These are phyloP conservation scores for Gigaspora rosea DNA, from an alignment of 192 early-diverging fungal species.

Conservation along the genomic window DNA sequence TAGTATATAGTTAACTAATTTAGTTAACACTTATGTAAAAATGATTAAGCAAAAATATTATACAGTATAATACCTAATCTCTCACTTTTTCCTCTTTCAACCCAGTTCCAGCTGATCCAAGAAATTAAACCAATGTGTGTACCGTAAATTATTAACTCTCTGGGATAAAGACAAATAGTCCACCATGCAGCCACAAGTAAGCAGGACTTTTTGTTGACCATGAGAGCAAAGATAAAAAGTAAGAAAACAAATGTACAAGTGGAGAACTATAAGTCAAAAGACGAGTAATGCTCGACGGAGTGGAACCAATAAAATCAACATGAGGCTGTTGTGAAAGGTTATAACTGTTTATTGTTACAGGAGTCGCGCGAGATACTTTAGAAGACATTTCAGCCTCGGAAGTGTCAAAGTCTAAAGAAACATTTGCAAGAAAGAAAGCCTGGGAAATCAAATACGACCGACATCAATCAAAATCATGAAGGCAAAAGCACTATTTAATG, in stretches of 20 bases:
- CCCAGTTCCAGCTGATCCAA: slow-evolving; percentile 41
- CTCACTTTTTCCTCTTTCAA: slow-evolving; percentile 38
- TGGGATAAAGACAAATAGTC: slow-evolving; percentile 45
- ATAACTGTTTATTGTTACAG: not conserved
- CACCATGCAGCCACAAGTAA: slow-evolving; percentile 49
- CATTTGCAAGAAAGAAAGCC: slow-evolving; percentile 5
- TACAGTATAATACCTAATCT: slow-evolving; percentile 30
- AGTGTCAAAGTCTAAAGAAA: not conserved
- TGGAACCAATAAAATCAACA: slow-evolving; percentile 45
- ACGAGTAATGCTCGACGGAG: slow-evolving; percentile 46
- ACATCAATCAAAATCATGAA: not conserved
- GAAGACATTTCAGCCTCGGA: not conserved
- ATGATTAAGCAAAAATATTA: not conserved
- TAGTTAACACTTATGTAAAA: too few relatives aligned
- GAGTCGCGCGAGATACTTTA: not conserved
- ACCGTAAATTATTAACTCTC: slow-evolving; percentile 41
- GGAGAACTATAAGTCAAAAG: slow-evolving; percentile 46
- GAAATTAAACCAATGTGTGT: slow-evolving; percentile 37
- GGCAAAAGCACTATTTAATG: too few relatives aligned
- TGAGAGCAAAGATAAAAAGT: slow-evolving; percentile 43
- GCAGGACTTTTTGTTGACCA: slow-evolving; percentile 47
- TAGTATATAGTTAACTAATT: too few relatives aligned
- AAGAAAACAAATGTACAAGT: slow-evolving; percentile 39
- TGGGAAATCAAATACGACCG: not conserved
- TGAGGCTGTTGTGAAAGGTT: not conserved